phyloP scores from a whole-genome alignment of 2,329 filamentous ascomycete species.

The Verruconis gallopava region DNA sequence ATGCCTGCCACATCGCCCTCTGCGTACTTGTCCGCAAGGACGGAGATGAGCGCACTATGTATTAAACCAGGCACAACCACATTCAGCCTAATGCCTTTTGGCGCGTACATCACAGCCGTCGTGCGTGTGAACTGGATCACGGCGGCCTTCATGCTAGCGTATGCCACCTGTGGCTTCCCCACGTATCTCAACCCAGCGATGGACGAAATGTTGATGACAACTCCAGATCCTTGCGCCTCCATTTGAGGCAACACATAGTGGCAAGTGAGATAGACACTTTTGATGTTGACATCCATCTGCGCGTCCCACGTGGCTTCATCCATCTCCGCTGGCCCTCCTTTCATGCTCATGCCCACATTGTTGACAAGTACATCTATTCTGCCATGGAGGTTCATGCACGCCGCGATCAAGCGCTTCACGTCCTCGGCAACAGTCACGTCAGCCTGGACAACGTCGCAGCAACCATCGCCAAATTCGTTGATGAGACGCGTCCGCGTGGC shows the following conservation, averaged over 20 bases:
- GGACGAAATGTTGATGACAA: slow-evolving; percentile 19
- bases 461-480: slow-evolving; percentile 1
- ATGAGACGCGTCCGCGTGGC: slow-evolving; percentile 4
- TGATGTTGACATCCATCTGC: slow-evolving; percentile 21
- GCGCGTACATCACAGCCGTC: slow-evolving; percentile 25
- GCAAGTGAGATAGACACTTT: slow-evolving; percentile 19
- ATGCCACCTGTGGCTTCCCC: slow-evolving; percentile 40
- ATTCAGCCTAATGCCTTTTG: slow-evolving; percentile 16
- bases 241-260: slow-evolving; percentile 19
- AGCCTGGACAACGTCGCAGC: slow-evolving; percentile 10
- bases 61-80: slow-evolving; percentile 17
- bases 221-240: slow-evolving; percentile 13
- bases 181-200: slow-evolving; percentile 35
- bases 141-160: slow-evolving; percentile 21
- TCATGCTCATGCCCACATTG: slow-evolving; percentile 27
- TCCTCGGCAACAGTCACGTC: slow-evolving; percentile 17
- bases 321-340: slow-evolving; percentile 15
- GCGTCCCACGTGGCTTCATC: slow-evolving; percentile 19
- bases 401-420: slow-evolving; percentile 18
- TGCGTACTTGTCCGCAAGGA: slow-evolving; percentile 9
- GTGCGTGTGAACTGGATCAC: slow-evolving; percentile 17
- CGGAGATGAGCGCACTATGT: slow-evolving; percentile 17
- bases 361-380: slow-evolving; percentile 17
- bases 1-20: slow-evolving; percentile 5
- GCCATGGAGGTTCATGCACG: slow-evolving; percentile 14